phyloP scores from a whole-genome alignment of 345 rosid genomes.

The Salix brachista region DNA sequence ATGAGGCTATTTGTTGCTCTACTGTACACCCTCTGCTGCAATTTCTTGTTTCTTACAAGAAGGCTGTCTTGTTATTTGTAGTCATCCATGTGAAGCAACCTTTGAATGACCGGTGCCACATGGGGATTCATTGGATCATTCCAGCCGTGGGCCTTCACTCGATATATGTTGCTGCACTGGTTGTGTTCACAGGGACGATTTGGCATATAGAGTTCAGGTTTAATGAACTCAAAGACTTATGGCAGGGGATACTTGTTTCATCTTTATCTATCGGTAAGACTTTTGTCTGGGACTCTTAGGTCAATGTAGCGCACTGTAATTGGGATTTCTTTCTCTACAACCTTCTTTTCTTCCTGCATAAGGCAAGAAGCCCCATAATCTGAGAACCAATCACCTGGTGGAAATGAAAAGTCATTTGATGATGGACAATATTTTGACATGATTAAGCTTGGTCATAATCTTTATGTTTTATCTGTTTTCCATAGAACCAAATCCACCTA shows the following conservation, averaged over 20 bases:
- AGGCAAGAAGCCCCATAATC: neutral
- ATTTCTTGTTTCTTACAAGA: conserved; percentile 21
- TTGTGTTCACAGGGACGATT: conserved; percentile 56
- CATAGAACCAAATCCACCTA: neutral
- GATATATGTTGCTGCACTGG: conserved; percentile 49
- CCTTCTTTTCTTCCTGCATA: neutral
- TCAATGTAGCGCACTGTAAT: neutral
- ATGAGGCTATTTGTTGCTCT: neutral
- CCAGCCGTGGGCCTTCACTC: conserved; percentile 55
- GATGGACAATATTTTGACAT: neutral
- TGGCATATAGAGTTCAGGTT: conserved; percentile 82
- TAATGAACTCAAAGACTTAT: conserved; percentile 80
- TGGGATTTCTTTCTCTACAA: neutral
- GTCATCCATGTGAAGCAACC: conserved; percentile 61
- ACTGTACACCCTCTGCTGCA: neutral
- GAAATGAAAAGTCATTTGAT: neutral
- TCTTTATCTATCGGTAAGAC: conserved; percentile 55
- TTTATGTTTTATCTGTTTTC: neutral
- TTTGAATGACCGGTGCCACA: conserved; percentile 56
- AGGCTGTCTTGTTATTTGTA: conserved; percentile 27
- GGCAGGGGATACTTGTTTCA: conserved; percentile 76
- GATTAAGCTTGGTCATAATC: neutral
- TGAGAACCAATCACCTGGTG: neutral
- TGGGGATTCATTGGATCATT: conserved; percentile 51
- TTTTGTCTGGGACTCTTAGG: conserved; percentile 1